Evolutionary conservation across 179 eudicot species (phyloP).

Genomic region (Corrigiola litoralis): DNA sequence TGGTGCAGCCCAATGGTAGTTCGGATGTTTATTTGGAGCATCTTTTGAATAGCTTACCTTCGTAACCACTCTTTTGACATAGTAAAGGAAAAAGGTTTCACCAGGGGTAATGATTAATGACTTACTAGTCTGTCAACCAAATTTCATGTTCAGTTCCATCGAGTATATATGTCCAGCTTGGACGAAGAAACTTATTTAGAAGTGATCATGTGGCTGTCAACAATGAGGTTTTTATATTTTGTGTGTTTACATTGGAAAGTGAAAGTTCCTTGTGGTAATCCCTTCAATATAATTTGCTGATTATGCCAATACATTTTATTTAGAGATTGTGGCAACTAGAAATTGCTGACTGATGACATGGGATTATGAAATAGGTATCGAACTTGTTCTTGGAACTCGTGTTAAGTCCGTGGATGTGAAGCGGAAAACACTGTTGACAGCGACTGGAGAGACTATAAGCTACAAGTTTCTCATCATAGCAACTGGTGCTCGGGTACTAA

Average conservation of each 20-base stretch:
- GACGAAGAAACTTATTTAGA: not conserved
- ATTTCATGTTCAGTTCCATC: no score
- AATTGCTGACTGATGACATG: conserved; percentile 8
- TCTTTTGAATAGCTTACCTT: no score
- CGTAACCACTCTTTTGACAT: not conserved
- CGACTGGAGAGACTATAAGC: conserved; percentile 96
- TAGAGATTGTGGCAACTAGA: conserved; percentile 7
- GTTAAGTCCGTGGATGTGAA: conserved; percentile 91
- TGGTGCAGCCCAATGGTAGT: not conserved
- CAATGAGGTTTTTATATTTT: not conserved
- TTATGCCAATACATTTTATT: no score
- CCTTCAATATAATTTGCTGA: no score
- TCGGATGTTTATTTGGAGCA: not conserved
- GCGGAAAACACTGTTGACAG: conserved; percentile 80
- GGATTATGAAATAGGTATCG: conserved; percentile 59
- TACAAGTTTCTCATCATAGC: conserved; percentile 90
- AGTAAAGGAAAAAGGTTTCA: not conserved
- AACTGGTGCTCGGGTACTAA: conserved; percentile 96
- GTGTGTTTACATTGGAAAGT: not conserved
- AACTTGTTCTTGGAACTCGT: conserved; percentile 87
- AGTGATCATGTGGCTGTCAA: not conserved
- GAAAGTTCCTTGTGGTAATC: not conserved
- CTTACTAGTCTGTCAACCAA: no score
- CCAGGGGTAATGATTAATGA: no score
- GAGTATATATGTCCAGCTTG: no score